These are phyloP conservation scores for Triadica sebifera DNA, from an alignment of 345 rosid genomes.

Conservation along the genomic window DNA sequence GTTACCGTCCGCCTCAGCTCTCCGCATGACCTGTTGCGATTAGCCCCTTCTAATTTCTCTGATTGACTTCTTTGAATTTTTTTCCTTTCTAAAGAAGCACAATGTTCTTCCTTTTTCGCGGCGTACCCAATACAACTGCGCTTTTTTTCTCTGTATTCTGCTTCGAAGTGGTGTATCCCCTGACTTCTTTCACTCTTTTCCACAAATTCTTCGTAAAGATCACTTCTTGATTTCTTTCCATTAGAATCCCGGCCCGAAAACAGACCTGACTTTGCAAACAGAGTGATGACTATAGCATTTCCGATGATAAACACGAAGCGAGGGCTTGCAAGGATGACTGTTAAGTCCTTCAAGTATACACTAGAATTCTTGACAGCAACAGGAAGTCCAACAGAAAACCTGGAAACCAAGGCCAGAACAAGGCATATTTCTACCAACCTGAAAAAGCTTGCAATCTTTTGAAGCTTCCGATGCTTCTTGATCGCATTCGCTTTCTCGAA, in stretches of 20 bases:
- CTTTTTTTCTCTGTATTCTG: slow-evolving; percentile 38
- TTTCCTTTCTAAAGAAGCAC: slow-evolving; percentile 21
- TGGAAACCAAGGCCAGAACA: slow-evolving; percentile 53
- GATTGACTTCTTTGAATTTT: slow-evolving; percentile 51
- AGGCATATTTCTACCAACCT: slow-evolving; percentile 56
- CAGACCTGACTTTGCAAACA: slow-evolving; percentile 64
- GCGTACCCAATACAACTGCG: slow-evolving; percentile 16
- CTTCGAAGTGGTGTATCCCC: slow-evolving; percentile 8
- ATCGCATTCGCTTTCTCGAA: slow-evolving; percentile 54
- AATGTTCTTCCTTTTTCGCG: slow-evolving; percentile 16
- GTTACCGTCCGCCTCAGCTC: slow-evolving; percentile 49
- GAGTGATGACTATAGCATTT: slow-evolving; percentile 66
- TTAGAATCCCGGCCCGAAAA: slow-evolving; percentile 20
- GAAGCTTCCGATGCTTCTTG: slow-evolving; percentile 40
- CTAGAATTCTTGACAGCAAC: slow-evolving; percentile 55
- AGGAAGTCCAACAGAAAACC: slow-evolving; percentile 52
- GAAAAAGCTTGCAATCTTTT: slow-evolving; percentile 50
- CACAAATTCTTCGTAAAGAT: slow-evolving; percentile 46
- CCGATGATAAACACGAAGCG: slow-evolving; percentile 76
- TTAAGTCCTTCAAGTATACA: slow-evolving; percentile 52
- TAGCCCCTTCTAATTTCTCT: slow-evolving; percentile 32
- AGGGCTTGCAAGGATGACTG: slow-evolving; percentile 52
- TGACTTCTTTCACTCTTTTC: slow-evolving; percentile 44
- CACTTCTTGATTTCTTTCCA: slow-evolving; percentile 26
- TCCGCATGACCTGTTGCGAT: slow-evolving; percentile 21